A percentile compares a stretch with the other conserved stretches of the same genome.
These are phyloP conservation scores for Fennellomyces sp. DNA, from an alignment of 371 early-diverging fungal genomes.

Conservation along the genomic window DNA sequence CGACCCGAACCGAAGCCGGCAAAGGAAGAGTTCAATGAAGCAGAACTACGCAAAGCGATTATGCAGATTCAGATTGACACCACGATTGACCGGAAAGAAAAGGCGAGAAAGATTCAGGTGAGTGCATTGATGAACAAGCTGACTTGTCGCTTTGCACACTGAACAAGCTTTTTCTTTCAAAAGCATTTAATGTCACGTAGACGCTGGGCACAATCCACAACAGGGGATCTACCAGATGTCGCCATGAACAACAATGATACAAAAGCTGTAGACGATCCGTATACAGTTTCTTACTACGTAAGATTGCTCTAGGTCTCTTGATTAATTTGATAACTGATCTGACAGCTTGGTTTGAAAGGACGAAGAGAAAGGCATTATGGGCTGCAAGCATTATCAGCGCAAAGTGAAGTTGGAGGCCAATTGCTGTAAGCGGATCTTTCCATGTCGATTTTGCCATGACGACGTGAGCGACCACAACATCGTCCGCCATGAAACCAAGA, in stretches of 20 bases:
- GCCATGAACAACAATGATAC: constrained; percentile 4
- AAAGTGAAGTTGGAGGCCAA: constrained; percentile 86
- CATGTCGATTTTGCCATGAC: constrained; percentile 98
- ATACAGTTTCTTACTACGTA: constrained; percentile 16
- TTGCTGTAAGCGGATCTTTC: constrained; percentile 89
- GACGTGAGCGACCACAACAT: constrained; percentile 86
- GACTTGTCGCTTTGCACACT: neutral
- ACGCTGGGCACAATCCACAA: constrained; percentile 7
- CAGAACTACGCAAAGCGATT: constrained; percentile 56
- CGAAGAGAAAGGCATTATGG: constrained; percentile 59
- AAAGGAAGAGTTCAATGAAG: constrained; percentile 15
- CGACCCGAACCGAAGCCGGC: constrained; percentile 1
- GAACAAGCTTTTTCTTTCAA: neutral
- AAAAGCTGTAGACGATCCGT: constrained; percentile 3
- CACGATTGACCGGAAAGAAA: constrained; percentile 58
- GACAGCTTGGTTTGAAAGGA: constrained; percentile 40
- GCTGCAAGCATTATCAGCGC: constrained; percentile 95
- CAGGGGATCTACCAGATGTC: constrained; percentile 1
- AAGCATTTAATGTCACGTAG: constrained; percentile 23
- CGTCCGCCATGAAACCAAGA: constrained; percentile 75
- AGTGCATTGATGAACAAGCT: neutral
- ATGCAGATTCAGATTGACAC: constrained; percentile 62
- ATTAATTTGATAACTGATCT: neutral
- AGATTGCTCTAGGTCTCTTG: neutral
- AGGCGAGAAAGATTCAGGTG: constrained; percentile 77